phyloP scores from a whole-genome alignment of 257 asterid genomes.

The Orobanche coerulescens region DNA sequence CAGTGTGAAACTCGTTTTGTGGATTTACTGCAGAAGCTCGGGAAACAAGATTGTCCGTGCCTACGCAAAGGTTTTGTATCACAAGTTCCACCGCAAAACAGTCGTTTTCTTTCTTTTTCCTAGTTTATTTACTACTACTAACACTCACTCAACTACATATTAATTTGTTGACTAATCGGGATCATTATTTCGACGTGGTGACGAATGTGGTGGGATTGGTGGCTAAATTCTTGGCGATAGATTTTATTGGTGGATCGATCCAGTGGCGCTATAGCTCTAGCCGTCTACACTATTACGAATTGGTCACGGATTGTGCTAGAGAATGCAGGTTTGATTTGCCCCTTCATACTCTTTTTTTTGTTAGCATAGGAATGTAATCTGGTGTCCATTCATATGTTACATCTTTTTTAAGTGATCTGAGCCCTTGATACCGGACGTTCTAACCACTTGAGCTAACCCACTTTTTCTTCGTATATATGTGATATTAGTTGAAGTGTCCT shows the following conservation, averaged over 20 bases:
- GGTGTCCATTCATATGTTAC: no score
- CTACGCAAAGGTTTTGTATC: constrained; percentile 41
- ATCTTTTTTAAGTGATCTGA: no score
- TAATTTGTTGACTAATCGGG: constrained; percentile 21
- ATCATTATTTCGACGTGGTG: constrained; percentile 67
- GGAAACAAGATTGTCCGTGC: constrained; percentile 61
- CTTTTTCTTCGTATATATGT: no score
- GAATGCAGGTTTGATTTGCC: constrained; percentile 41
- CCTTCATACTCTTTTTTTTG: not conserved
- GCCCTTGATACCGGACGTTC: no score
- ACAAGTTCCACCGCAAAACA: not conserved
- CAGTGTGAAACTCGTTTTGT: constrained; percentile 49
- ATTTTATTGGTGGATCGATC: constrained; percentile 69
- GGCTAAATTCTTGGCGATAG: constrained; percentile 45
- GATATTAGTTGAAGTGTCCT: not conserved
- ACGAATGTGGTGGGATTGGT: constrained; percentile 53
- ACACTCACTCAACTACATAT: not conserved
- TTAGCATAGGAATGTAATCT: not conserved
- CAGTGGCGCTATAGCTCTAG: constrained; percentile 51
- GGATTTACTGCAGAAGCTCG: constrained; percentile 55
- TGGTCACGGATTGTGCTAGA: constrained; percentile 62
- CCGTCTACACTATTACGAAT: constrained; percentile 44
- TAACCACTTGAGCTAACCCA: no score
- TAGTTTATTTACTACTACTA: not conserved
- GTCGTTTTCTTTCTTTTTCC: not conserved